These are phyloP conservation scores for Breynia disticha DNA, from an alignment of 441 rosid species.

Conservation along the genomic window DNA sequence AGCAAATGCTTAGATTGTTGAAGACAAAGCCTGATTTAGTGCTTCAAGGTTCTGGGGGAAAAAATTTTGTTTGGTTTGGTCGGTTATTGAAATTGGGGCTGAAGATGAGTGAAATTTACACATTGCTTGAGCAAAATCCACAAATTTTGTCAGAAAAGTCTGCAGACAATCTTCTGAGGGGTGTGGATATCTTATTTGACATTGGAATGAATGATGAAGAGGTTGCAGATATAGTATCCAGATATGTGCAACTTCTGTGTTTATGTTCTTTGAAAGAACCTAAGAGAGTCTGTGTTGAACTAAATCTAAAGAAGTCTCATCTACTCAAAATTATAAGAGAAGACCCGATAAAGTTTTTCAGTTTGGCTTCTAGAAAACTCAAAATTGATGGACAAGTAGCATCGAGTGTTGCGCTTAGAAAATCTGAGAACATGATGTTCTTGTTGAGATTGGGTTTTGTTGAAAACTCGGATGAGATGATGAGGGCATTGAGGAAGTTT, in stretches of 20 bases:
- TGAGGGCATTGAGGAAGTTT: slow-evolving; percentile 50
- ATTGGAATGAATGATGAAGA: slow-evolving; percentile 45
- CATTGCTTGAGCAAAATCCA: slow-evolving; percentile 40
- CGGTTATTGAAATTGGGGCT: slow-evolving; percentile 56
- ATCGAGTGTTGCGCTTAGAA: slow-evolving; percentile 22
- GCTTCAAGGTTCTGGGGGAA: slow-evolving; percentile 57
- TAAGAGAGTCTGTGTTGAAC: slow-evolving; percentile 32
- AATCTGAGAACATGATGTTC: slow-evolving; percentile 46
- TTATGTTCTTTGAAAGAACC: slow-evolving; percentile 46
- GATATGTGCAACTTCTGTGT: slow-evolving; percentile 35
- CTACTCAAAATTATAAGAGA: slow-evolving; percentile 40
- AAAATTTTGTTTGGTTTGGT: slow-evolving; percentile 46
- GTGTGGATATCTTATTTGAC: slow-evolving; percentile 38
- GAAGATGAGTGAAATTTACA: slow-evolving; percentile 29
- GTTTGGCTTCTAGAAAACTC: slow-evolving; percentile 31
- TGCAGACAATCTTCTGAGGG: slow-evolving; percentile 34
- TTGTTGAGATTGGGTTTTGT: slow-evolving; percentile 53
- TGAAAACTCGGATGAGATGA: slow-evolving; percentile 83
- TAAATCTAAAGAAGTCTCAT: slow-evolving; percentile 29
- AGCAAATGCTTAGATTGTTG: slow-evolving; percentile 35
- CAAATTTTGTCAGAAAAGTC: slow-evolving; percentile 40
- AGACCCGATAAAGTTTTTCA: slow-evolving; percentile 53
- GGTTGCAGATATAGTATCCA: slow-evolving; percentile 27
- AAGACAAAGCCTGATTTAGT: slow-evolving; percentile 39
- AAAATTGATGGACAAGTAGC: slow-evolving; percentile 2